Evolutionary conservation across 306 rosid species (phyloP), one percentile per base, ranked within the genome.

Genomic region (Cucumis cinereus): DNA sequence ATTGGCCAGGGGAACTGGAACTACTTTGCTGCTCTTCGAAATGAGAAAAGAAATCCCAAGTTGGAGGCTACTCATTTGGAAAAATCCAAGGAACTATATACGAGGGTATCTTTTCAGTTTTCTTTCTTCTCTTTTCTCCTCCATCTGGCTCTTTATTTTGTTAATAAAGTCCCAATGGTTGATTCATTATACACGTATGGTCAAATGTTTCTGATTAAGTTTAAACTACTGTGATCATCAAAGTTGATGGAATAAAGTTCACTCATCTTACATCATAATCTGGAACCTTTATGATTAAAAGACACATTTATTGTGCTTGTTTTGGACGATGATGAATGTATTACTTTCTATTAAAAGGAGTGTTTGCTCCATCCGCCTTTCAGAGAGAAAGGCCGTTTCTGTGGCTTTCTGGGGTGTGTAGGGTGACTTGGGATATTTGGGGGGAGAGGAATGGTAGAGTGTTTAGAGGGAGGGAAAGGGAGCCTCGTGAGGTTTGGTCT

Each of bases 21-120:
- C 90, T 92, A 95, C 90, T 95, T 95, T 79, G 97, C 99, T 0
- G 98, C 99, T 57, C 88, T 95, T 84, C 99, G 98, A 52, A 95
- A 95, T 80, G 99, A 95, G 84, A 95, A 95, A 84, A 88, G 99
- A 87, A 87, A 86, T 80, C 99, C 99, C 66, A 95, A 95, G 89
- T 87, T 95, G 86, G 99, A 95, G 84, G 99, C 98, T 77, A 92
- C 99, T 58, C 99, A 94, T 86, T 88, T 92, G 86, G 99, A 94
- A 81, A 94, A 94, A 86, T 83, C 99, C 61, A 94, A 94, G 87
- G 99, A 95, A 83, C 95, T 95, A 58, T 95, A 92, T 78, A 86
- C 99, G 14, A 81, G 83, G 82, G 99, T 95, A 86, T 26, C 76
- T 28, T 28, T 11, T 63, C 71, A 63, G 24, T 63, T 63, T 56